Evolutionary conservation across 1,284 basidiomycete genomes (phyloP).

Genomic region (Trichosporon asahii): DNA sequence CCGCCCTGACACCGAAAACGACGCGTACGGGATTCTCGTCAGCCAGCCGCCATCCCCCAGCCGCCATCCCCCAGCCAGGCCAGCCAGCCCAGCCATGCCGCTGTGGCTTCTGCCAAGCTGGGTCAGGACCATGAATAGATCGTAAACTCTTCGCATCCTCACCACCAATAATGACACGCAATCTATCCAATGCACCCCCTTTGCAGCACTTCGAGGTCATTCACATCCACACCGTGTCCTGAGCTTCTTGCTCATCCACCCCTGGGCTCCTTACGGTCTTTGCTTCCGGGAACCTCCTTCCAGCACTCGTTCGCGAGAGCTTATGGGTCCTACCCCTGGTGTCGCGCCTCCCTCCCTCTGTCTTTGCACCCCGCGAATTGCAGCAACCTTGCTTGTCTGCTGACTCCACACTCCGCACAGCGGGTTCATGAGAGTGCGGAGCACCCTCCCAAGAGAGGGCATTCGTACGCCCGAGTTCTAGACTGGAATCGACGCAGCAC

Average conservation of each 20-base stretch:
- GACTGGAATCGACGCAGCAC: not conserved
- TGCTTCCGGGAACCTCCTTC: not conserved
- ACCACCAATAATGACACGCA: not conserved
- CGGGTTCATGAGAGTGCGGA: not conserved
- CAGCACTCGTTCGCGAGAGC: not conserved
- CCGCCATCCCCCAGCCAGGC: not conserved
- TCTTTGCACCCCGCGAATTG: not conserved
- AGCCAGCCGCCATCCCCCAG: not conserved
- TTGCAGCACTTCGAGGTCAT: constrained; percentile 10
- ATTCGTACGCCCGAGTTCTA: not conserved
- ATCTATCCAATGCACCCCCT: not conserved
- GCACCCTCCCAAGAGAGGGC: not conserved
- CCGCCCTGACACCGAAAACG: not conserved
- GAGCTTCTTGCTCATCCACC: not conserved
- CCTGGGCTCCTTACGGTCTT: not conserved
- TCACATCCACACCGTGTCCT: not conserved
- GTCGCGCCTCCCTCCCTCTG: not conserved
- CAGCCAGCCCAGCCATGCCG: not conserved
- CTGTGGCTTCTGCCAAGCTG: not conserved
- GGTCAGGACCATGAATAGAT: constrained; percentile 1
- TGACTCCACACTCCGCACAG: not conserved
- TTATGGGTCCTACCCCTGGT: not conserved
- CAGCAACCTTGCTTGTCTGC: not conserved
- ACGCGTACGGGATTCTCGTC: not conserved
- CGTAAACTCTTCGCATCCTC: not conserved